Percentiles rank a stretch among this genome's conserved stretches.
Conservation (phyloP, 495 filamentous ascomycete genomes). For the Melanomma pulvis-pyrius region DNA sequence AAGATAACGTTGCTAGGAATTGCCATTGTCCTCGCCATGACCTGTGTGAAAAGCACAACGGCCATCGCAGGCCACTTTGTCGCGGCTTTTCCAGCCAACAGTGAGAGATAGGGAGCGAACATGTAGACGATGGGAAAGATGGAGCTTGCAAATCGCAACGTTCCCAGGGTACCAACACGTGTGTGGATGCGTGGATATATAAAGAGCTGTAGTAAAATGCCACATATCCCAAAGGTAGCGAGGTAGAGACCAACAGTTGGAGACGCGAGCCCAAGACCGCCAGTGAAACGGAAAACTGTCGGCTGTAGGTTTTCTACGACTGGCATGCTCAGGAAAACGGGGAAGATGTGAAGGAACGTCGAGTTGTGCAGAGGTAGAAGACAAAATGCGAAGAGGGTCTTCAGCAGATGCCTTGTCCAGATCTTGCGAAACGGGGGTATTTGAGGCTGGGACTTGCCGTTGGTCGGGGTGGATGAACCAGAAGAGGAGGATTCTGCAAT, state of each 20-base stretch:
- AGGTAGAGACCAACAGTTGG: slow-evolving; percentile 76
- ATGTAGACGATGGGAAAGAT: slow-evolving; percentile 74
- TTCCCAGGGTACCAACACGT: slow-evolving; percentile 69
- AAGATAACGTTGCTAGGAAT: slow-evolving; percentile 67
- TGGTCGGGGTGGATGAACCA: slow-evolving; percentile 40
- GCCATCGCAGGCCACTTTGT: slow-evolving; percentile 63
- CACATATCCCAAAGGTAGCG: slow-evolving; percentile 72
- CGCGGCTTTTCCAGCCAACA: slow-evolving; percentile 61
- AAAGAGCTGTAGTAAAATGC: slow-evolving; percentile 78
- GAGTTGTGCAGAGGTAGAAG: slow-evolving; percentile 75
- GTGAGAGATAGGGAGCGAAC: slow-evolving; percentile 69
- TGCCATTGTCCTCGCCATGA: slow-evolving; percentile 67
- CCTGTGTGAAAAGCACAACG: slow-evolving; percentile 62
- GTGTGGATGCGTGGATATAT: slow-evolving; percentile 72
- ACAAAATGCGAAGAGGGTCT: slow-evolving; percentile 75
- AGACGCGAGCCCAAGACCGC: slow-evolving; percentile 73
- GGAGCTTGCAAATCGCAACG: slow-evolving; percentile 61
- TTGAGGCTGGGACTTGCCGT: slow-evolving; percentile 24
- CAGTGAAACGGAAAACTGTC: slow-evolving; percentile 64
- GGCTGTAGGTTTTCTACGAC: slow-evolving; percentile 56
- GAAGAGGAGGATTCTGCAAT: slow-evolving; percentile 13
- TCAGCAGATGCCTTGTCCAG: slow-evolving; percentile 70
- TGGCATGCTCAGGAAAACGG: slow-evolving; percentile 79
- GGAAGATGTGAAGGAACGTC: slow-evolving; percentile 63
- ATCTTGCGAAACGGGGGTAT: slow-evolving; percentile 64